Evolutionary conservation across 495 filamentous ascomycete species (phyloP).

Genomic region (Neurospora sublineolata): DNA sequence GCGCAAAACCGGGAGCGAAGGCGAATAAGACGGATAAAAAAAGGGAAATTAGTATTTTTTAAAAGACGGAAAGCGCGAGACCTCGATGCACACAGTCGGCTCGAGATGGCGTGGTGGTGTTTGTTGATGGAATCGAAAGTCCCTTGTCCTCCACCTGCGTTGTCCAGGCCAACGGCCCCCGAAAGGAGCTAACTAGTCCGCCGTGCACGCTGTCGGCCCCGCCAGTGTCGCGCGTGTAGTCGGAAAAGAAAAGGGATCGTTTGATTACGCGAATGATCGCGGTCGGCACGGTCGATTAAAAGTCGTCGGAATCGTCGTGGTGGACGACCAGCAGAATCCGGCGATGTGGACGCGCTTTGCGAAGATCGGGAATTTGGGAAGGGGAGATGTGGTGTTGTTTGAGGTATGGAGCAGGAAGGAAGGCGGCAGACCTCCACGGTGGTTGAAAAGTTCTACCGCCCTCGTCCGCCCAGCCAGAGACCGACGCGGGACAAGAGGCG

Average conservation of each 20-base stretch:
- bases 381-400: constrained; percentile 11
- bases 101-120: constrained; percentile 9
- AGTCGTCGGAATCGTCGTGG: constrained; percentile 12
- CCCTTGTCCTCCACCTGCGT: constrained; percentile 23
- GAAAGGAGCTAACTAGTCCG: constrained; percentile 18
- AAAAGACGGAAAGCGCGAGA: background rate
- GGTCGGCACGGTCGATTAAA: constrained; percentile 9
- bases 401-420: constrained; percentile 21
- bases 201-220: constrained; percentile 7
- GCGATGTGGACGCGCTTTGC: constrained; percentile 28
- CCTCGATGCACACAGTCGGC: constrained; percentile 13
- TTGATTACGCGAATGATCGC: constrained; percentile 11
- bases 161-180: constrained; percentile 24
- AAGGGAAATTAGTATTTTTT: constrained; percentile 4
- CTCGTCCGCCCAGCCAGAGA: background rate
- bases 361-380: constrained; percentile 14
- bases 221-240: constrained; percentile 15
- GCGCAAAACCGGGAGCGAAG: constrained; percentile 4
- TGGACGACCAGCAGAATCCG: constrained; percentile 16
- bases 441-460: constrained; percentile 22
- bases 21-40: constrained; percentile 2
- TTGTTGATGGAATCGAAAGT: constrained; percentile 11
- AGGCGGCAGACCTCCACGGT: constrained; percentile 13
- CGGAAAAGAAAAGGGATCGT: constrained; percentile 7
- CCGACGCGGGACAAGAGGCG: background rate